These are phyloP conservation scores for Cichorium intybus DNA, from an alignment of 140 eudicot species.

Conservation along the genomic window DNA sequence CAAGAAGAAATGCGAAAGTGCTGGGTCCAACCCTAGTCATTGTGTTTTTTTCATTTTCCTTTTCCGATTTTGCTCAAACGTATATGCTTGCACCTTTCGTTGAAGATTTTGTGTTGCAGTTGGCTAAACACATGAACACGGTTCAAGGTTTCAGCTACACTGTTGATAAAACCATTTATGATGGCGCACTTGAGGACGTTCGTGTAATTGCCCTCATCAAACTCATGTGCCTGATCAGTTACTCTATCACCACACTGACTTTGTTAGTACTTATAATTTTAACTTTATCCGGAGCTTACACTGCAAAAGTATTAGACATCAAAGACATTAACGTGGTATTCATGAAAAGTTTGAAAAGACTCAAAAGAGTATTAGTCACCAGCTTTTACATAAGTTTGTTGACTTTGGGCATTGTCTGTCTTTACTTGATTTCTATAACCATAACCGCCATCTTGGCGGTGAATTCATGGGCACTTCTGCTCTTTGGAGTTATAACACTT, in stretches of 20 bases:
- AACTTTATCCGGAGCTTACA: conserved; percentile 32
- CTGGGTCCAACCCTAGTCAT: conserved; percentile 19
- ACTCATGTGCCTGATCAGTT: not conserved
- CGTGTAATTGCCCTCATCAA: conserved; percentile 16
- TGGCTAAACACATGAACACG: conserved; percentile 15
- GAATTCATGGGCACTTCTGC: conserved; percentile 18
- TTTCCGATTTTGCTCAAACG: conserved; percentile 12
- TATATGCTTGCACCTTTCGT: conserved; percentile 5
- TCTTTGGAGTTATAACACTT: conserved; percentile 16
- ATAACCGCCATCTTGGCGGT: conserved; percentile 6
- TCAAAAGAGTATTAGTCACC: conserved; percentile 25
- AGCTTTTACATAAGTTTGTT: conserved; percentile 31
- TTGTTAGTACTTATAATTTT: conserved; percentile 25
- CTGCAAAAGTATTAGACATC: conserved; percentile 30
- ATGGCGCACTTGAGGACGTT: not conserved
- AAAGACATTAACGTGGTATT: conserved; percentile 24
- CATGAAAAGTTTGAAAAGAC: conserved; percentile 27
- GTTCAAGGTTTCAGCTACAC: conserved; percentile 12
- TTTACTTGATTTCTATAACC: conserved; percentile 2
- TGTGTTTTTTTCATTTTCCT: conserved; percentile 26
- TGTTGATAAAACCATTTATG: not conserved
- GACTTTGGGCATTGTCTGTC: conserved; percentile 8
- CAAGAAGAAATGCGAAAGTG: conserved; percentile 28
- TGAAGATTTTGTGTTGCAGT: conserved; percentile 13
- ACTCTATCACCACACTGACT: conserved; percentile 15